Percentiles rank a stretch among this genome's conserved stretches.
Evolutionary conservation across 345 rosid species (phyloP).

Genomic region (Clausena lansium): DNA sequence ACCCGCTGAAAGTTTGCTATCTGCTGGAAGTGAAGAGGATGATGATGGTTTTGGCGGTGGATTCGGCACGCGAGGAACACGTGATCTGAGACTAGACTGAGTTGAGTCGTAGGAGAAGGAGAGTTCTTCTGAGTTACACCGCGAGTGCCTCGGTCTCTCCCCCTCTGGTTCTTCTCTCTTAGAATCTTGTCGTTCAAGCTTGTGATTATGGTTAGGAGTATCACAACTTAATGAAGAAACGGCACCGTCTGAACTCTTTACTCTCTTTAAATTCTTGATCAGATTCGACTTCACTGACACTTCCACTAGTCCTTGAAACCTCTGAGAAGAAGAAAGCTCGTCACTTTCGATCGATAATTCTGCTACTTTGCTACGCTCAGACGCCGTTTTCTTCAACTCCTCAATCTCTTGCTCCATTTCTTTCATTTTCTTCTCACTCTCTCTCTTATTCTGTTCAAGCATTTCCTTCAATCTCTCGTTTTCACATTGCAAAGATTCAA

Average conservation of each 20-base stretch:
- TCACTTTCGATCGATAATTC: constrained; percentile 36
- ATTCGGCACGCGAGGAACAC: constrained; percentile 78
- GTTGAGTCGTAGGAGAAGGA: constrained; percentile 41
- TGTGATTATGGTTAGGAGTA: neutral
- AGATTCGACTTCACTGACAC: constrained; percentile 50
- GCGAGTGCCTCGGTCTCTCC: constrained; percentile 38
- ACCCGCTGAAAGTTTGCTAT: constrained; percentile 14
- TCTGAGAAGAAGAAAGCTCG: constrained; percentile 60
- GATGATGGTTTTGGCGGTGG: constrained; percentile 80
- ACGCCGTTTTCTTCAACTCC: constrained; percentile 49
- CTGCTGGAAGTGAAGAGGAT: constrained; percentile 23
- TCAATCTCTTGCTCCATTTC: constrained; percentile 46
- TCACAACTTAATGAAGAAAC: constrained; percentile 16
- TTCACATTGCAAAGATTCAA: constrained; percentile 45
- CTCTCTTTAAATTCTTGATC: constrained; percentile 46
- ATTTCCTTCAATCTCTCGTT: constrained; percentile 41
- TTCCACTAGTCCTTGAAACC: constrained; percentile 69
- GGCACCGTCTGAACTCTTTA: constrained; percentile 30
- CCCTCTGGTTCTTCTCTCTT: constrained; percentile 51
- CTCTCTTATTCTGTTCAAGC: constrained; percentile 33
- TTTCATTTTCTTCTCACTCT: constrained; percentile 41
- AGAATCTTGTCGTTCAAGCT: constrained; percentile 29
- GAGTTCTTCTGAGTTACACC: constrained; percentile 72
- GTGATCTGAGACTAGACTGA: constrained; percentile 57
- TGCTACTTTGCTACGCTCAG: constrained; percentile 16